phyloP scores from a whole-genome alignment of 2,329 filamentous ascomycete species.

The Colletotrichum lupini region DNA sequence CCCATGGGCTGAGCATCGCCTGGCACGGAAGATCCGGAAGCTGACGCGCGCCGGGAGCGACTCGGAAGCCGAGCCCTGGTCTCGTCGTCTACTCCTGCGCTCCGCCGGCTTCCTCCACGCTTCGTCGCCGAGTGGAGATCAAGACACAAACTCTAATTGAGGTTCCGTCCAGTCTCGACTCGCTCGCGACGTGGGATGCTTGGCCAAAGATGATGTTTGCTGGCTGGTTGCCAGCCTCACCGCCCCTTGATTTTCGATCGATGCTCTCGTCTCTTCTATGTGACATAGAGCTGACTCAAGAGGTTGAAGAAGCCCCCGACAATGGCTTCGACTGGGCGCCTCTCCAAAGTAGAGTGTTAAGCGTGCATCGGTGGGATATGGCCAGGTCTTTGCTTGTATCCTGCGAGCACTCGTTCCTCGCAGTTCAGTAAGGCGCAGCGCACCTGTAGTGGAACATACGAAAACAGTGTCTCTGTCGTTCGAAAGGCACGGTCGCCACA shows the following conservation, averaged over 20 bases:
- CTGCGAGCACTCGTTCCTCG: slow-evolving; percentile 4
- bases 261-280: neutral
- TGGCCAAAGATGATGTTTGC: slow-evolving; percentile 1
- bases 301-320: neutral
- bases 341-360: neutral
- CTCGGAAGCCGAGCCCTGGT: slow-evolving; percentile 22
- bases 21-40: slow-evolving; percentile 35
- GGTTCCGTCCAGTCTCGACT: slow-evolving; percentile 22
- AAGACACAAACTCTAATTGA: slow-evolving; percentile 31
- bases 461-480: neutral
- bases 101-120: slow-evolving; percentile 21
- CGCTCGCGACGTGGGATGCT: slow-evolving; percentile 21
- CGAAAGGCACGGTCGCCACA: neutral
- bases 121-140: slow-evolving; percentile 9
- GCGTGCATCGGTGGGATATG: neutral
- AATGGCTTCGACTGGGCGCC: slow-evolving; percentile 12
- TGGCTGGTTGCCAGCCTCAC: slow-evolving; percentile 22
- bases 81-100: neutral
- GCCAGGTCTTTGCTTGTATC: slow-evolving; percentile 1
- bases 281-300: slow-evolving; percentile 19
- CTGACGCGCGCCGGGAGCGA: slow-evolving; percentile 32
- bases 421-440: neutral
- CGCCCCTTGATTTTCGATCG: slow-evolving; percentile 2
- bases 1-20: slow-evolving; percentile 1
- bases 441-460: neutral